Conservation (phyloP, 2,329 filamentous ascomycete genomes). For the Helotiales sp. region DNA sequence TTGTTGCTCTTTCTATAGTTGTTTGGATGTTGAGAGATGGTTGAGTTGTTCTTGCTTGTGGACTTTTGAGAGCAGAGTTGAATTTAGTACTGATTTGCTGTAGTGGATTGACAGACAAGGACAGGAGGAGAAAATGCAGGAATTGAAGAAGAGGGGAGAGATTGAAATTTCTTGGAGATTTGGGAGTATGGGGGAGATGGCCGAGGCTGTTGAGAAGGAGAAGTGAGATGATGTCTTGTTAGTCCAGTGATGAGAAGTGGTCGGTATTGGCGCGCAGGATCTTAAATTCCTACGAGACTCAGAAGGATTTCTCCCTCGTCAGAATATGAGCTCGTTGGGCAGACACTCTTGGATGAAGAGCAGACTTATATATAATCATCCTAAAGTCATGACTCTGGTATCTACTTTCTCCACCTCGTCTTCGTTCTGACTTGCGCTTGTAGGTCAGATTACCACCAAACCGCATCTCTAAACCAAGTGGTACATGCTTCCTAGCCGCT, state of each 20-base stretch:
- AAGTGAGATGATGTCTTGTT: too few relatives aligned
- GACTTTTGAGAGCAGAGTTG: slow-evolving; percentile 35
- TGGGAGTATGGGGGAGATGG: slow-evolving; percentile 44
- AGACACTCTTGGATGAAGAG: neutral
- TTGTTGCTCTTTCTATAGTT: neutral
- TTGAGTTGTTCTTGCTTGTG: slow-evolving; percentile 37
- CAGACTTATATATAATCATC: neutral
- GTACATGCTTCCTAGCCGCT: slow-evolving; percentile 10
- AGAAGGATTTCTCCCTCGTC: too few relatives aligned
- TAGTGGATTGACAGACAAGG: slow-evolving; percentile 55
- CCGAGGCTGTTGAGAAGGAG: slow-evolving; percentile 16
- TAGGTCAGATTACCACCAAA: neutral
- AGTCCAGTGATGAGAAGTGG: too few relatives aligned
- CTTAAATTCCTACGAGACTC: too few relatives aligned
- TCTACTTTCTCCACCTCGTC: neutral
- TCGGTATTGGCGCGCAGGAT: too few relatives aligned
- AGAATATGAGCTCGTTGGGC: too few relatives aligned
- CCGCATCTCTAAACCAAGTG: neutral
- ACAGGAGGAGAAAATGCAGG: slow-evolving; percentile 36
- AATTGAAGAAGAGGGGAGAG: slow-evolving; percentile 39
- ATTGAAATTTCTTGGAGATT: slow-evolving; percentile 56
- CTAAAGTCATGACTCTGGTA: neutral
- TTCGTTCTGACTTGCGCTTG: neutral
- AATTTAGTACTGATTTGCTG: slow-evolving; percentile 40
- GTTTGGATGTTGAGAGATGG: neutral